phyloP scores from a whole-genome alignment of 129 eudicot species.

The Solidago caesia region DNA sequence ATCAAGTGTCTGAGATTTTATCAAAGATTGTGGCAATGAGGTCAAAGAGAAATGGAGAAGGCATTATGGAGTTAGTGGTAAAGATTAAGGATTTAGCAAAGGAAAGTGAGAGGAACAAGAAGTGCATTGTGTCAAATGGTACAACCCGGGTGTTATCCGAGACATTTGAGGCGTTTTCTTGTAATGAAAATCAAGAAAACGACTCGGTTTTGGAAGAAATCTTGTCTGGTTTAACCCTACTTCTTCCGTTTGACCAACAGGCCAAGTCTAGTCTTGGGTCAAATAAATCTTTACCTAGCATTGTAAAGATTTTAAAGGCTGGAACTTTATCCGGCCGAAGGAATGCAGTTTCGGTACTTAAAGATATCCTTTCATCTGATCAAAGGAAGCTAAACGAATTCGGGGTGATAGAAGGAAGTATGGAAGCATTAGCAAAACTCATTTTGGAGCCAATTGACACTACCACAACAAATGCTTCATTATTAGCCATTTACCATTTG shows the following conservation, averaged over 20 bases:
- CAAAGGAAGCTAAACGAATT: constrained; percentile 22
- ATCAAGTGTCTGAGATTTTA: constrained; percentile 44
- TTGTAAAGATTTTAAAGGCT: constrained; percentile 36
- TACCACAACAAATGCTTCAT: constrained; percentile 51
- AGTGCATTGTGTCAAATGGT: constrained; percentile 41
- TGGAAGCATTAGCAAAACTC: constrained; percentile 44
- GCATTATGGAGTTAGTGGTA: constrained; percentile 40
- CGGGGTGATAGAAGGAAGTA: constrained; percentile 36
- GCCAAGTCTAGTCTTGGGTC: constrained; percentile 37
- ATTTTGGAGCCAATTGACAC: constrained; percentile 49
- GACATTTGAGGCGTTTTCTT: constrained; percentile 43
- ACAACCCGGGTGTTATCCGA: constrained; percentile 29
- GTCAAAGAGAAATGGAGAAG: constrained; percentile 23
- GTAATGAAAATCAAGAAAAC: constrained; percentile 24
- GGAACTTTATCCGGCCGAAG: constrained; percentile 45
- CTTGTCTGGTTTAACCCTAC: constrained; percentile 37
- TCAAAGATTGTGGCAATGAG: constrained; percentile 25
- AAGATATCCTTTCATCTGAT: constrained; percentile 42
- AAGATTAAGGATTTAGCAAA: constrained; percentile 37
- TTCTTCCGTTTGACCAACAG: constrained; percentile 43
- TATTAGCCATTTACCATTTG: constrained; percentile 50
- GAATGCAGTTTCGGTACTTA: constrained; percentile 40
- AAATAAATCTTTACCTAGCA: constrained; percentile 30
- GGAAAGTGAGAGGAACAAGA: constrained; percentile 53
- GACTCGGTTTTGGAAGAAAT: constrained; percentile 41